Base-by-base conservation (phyloP, 148 eudicot genomes). In the Polygonum aviculare region DNA sequence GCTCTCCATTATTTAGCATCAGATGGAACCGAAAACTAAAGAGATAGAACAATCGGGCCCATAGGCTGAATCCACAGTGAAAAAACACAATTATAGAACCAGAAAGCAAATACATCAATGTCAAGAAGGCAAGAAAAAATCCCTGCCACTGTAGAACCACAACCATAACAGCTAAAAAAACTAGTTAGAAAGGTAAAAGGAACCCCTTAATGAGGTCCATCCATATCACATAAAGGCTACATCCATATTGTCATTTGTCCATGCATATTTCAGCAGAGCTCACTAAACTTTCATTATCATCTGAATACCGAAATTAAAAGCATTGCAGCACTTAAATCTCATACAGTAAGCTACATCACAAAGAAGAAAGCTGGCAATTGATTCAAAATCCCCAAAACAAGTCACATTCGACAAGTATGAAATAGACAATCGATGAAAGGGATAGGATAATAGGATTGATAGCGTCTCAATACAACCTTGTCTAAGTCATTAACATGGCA, bases 71-170 rank as follows among this genome's bases (percentile, higher is more conserved):
- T 36, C 19, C 15, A 33, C 44, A 67, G 44, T 36, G n/a, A n/a
- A 31, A 60, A 31, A 60, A 26, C 72, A 36, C 36, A 67, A 67
- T 67, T 67, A 67, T 67, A 67, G 44, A 67, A 35, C 38, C 44
- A 15, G 72, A 67, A 67, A 67, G 44, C 69, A 60, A 60, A 31
- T 12, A 21, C 36, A 60, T 60, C 36, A 60, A 60, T 60, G 31
- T 60, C 69, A 60, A 12, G 38, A 60, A 31, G 36, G 69, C 38
- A 31, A 15, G 69, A 26, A 60, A 1, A 31, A 26, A 12, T 60
- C 67, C 5, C 67, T 60, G 6, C 69, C 69, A 60, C 36, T 60
- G 35, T 35, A 26, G 31, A 60, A 22, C 31, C 36, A 60, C 69
- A 60, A 7, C 35, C 69, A 26, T 60, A 26, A 10, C 38, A 60